A percentile compares a stretch with the other conserved stretches of the same genome.
phyloP scores from a whole-genome alignment of 331 rosid species.

The Pyracantha coccinea region DNA sequence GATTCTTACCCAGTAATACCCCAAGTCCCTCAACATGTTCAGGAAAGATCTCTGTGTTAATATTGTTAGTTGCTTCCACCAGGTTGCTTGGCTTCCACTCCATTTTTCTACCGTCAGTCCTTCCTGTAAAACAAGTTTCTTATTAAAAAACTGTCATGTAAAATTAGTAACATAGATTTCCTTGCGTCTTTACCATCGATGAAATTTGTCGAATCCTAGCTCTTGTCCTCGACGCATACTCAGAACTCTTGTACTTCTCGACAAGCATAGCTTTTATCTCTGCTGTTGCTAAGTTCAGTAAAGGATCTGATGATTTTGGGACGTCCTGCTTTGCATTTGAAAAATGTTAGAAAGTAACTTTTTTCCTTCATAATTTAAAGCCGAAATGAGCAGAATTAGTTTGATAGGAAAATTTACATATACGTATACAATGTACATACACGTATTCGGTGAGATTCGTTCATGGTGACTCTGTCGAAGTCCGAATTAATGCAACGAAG shows the following conservation, averaged over 20 bases:
- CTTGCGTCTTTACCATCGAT: constrained; percentile 34
- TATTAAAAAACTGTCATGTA: no score
- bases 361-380: no score
- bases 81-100: constrained; percentile 57
- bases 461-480: constrained; percentile 68
- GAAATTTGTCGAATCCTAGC: constrained; percentile 57
- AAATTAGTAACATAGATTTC: no score
- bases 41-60: constrained; percentile 69
- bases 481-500: constrained; percentile 89
- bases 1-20: constrained; percentile 93
- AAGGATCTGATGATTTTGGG: constrained; percentile 63
- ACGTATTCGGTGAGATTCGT: constrained; percentile 57
- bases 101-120: constrained; percentile 30
- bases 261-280: constrained; percentile 59
- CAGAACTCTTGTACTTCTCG: constrained; percentile 57
- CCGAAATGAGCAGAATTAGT: no score
- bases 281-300: constrained; percentile 57
- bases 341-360: not conserved
- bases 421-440: constrained; percentile 14
- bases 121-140: constrained; percentile 36
- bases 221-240: constrained; percentile 46
- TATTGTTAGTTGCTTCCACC: constrained; percentile 74
- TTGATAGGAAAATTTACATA: not conserved
- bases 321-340: constrained; percentile 31
- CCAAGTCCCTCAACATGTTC: constrained; percentile 88